phyloP scores from a whole-genome alignment of 192 early-diverging fungal species.

The Backusella tarrabulga region DNA sequence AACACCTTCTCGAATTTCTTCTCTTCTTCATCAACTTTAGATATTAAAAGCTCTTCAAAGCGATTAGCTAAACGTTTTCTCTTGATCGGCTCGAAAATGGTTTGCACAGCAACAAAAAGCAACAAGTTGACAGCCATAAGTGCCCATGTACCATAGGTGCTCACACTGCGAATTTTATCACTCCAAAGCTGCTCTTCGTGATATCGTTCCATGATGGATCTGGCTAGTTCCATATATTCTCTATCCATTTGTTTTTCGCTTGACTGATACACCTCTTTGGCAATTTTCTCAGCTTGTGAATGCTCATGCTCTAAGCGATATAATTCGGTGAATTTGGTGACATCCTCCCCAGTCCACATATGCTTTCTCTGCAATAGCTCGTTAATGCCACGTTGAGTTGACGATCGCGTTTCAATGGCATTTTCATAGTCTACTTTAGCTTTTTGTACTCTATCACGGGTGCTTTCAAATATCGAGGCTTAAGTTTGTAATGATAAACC shows the following conservation, averaged over 20 bases:
- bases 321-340: constrained; percentile 71
- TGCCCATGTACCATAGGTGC: constrained; percentile 75
- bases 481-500: neutral
- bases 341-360: constrained; percentile 71
- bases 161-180: constrained; percentile 79
- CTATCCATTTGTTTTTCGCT: constrained; percentile 63
- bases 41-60: constrained; percentile 60
- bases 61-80: constrained; percentile 62
- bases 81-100: constrained; percentile 72
- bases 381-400: constrained; percentile 75
- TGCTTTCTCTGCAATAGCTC: constrained; percentile 77
- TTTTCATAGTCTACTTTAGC: constrained; percentile 57
- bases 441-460: constrained; percentile 43
- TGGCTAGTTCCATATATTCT: constrained; percentile 60
- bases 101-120: constrained; percentile 67
- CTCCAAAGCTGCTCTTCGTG: constrained; percentile 87
- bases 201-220: constrained; percentile 72
- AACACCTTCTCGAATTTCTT: constrained; percentile 31
- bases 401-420: constrained; percentile 53
- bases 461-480: constrained; percentile 43
- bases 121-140: constrained; percentile 66
- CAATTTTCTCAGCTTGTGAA: constrained; percentile 46
- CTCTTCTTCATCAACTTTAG: constrained; percentile 48
- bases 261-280: constrained; percentile 48
- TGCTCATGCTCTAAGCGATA: constrained; percentile 70